Evolutionary conservation across 129 eudicot genomes (phyloP), one percentile per base, ranked within the genome.

Genomic region (Chrysanthemum seticuspe): DNA sequence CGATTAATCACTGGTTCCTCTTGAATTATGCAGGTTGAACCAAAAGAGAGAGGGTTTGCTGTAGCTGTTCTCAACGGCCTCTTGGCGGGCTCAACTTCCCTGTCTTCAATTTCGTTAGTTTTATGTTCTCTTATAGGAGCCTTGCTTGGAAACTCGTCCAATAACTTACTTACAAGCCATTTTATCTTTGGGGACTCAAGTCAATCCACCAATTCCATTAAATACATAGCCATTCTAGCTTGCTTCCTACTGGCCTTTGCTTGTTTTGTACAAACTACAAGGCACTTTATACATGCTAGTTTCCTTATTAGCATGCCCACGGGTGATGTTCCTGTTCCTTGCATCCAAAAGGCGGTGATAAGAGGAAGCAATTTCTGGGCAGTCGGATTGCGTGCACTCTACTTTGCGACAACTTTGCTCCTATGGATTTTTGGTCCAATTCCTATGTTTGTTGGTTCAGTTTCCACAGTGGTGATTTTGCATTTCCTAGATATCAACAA

Each of bases 221-320:
- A 91, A 72, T 82, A 91, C 81, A 70, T 88, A 0, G 53, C 76
- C 58, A 13, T 91, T 11, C 68, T 91, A 15, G 31, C 73, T 3
- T 88, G 76, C 73, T 91, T 91, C 72, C 27, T 91, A 44, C 50
- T 83, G 18, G 87, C 88, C 1, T 88, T 91, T 65, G 82, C 83
- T 49, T 77, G 87, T 65, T 91, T 88, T 45, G 78, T 91, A 25
- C 94, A 88, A 68, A 54, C 90, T n/a, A 68, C 82, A 27, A 79
- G 91, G 57, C 83, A 77, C 56, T 85, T 74, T 19, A 79, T 87
- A 13, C 94, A 87, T 18, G 89, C 86, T 44, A 76, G 80, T 67
- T 87, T 86, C 78, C 89, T 92, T 66, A 80, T 92, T 47, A 87
- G 87, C 83, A 87, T 85, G 88, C 91, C 96, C 0, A 63, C 78